Evolutionary conservation across 371 early-diverging fungal genomes (phyloP), one percentile per base, ranked within the genome.

Genomic region (Saksenaea oblongispora): DNA sequence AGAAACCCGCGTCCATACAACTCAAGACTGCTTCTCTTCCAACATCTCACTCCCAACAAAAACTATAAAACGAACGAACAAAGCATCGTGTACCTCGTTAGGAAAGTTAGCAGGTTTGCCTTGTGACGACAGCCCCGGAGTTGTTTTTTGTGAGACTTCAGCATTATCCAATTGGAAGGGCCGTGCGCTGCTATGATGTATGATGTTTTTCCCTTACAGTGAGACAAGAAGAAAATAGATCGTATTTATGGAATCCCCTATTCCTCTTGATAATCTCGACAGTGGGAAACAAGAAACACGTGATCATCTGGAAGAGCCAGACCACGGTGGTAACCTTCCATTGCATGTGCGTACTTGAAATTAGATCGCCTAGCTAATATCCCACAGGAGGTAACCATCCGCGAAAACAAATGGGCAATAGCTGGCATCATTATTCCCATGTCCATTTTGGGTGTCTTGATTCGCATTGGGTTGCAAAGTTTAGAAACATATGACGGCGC

Each of bases 381-480:
- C n/a, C 22, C 51, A 8, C 18, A 10, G 22, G 51, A 47, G 22
- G 13, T 63, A 0, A 57, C 63, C 14, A 42, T 77, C 0, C 61
- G 59, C 34, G 80, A 84, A 31, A 84, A 84, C 42, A 77, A 75
- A 31, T 24, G 71, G 17, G 66, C 61, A 0, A 66, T 79, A 47
- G 62, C 58, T 5, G 69, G 72, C 8, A 39, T 76, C 3, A 77
- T 92, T 26, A 81, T 87, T 10, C 76, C 88, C 0, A 83, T 85
- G 51, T 82, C 91, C 1, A 89, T 91, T 61, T 59, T 78, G n/a
- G 93, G 93, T 0, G 78, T 80, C 0, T 74, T 90, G 22, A 76
- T 89, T 9, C 83, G 93, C 14, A 68, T 91, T 41, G 84, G 84
- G 1, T 51, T 90, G 28, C 74, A 51, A 36, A 73, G 75, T 5